Conservation (phyloP, 495 filamentous ascomycete species). For the Penicillium soppii region DNA sequence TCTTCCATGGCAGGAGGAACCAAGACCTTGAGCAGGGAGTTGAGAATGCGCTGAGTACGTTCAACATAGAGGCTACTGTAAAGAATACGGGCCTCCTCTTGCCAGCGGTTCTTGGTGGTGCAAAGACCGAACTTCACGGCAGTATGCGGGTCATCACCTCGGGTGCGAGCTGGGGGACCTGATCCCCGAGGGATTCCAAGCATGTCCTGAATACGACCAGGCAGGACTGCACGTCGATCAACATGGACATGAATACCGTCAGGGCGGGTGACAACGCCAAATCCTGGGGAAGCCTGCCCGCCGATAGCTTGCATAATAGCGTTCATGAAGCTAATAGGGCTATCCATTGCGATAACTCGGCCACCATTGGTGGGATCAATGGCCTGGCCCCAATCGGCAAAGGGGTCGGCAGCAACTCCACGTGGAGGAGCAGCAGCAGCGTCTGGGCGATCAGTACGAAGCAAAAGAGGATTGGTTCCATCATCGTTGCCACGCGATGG, state of each 20-base stretch:
- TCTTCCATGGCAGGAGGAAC: constrained; percentile 82
- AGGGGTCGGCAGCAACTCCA: constrained; percentile 31
- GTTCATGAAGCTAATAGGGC: constrained; percentile 62
- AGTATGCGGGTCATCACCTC: constrained; percentile 59
- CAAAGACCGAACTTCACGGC: constrained; percentile 70
- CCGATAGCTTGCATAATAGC: constrained; percentile 59
- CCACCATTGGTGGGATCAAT: constrained; percentile 48
- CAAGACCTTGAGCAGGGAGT: constrained; percentile 69
- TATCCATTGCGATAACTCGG: constrained; percentile 54
- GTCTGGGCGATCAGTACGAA: constrained; percentile 41
- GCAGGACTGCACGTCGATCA: constrained; percentile 48
- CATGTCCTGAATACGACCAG: constrained; percentile 57
- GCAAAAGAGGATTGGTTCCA: constrained; percentile 75
- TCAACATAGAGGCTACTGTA: constrained; percentile 69
- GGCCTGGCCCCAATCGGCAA: constrained; percentile 57
- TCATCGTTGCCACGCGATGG: constrained; percentile 63
- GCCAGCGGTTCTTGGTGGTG: constrained; percentile 74
- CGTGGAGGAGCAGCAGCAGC: constrained; percentile 30
- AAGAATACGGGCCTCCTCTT: constrained; percentile 84
- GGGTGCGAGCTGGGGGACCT: constrained; percentile 36
- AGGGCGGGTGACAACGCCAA: constrained; percentile 56
- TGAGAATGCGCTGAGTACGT: constrained; percentile 68
- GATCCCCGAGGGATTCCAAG: constrained; percentile 52
- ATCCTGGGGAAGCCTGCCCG: constrained; percentile 46
- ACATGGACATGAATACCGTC: constrained; percentile 60